Evolutionary conservation across 495 filamentous ascomycete genomes (phyloP), one percentile per base, ranked within the genome.

Genomic region (Aspergillus avenaceus): DNA sequence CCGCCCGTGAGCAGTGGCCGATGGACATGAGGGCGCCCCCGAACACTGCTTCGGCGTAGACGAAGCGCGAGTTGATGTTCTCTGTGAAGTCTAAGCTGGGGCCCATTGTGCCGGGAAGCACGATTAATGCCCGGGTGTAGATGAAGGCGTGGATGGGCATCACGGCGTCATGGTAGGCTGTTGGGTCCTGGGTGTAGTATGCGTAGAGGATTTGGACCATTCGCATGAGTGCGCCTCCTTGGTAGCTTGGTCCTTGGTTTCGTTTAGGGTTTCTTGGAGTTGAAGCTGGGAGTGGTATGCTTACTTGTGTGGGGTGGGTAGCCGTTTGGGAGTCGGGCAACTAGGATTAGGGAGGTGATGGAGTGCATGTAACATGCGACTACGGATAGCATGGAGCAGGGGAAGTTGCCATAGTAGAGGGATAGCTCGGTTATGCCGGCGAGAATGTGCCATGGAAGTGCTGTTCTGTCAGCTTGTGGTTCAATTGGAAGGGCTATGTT

Each of bases 131-230:
- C 11, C 51, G 34, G 3, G 45, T 48, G 22, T 53, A 53, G 12
- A 48, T 6, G 18, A 53, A 53, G 12, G 26, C 46, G 25, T 54
- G 45, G 27, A 54, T 37, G 19, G 52, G 52, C 46, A 54, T 49
- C 9, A 54, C 41, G 22, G 40, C 46, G 24, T 49, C 45, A 19
- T 54, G 46, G 27, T 54, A 54, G 19, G 21, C 52, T 4, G 32
- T 36, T 16, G 45, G 28, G 5, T 19, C 24, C 23, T 54, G 37
- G 8, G 52, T 38, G 38, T 45, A 31, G 25, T 49, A 54, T 26
- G 52, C 52, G 36, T 47, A 26, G 28, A 54, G 45, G 6, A 54
- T 49, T 13, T 27, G 28, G 4, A 38, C 12, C 6, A 41, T 27
- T 1, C 52, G 45, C 28, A 49, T 45, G 29, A 54, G 12, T 4